Conservation (phyloP, 176 grass and related monocot genomes). For the Aegilops bicornis region DNA sequence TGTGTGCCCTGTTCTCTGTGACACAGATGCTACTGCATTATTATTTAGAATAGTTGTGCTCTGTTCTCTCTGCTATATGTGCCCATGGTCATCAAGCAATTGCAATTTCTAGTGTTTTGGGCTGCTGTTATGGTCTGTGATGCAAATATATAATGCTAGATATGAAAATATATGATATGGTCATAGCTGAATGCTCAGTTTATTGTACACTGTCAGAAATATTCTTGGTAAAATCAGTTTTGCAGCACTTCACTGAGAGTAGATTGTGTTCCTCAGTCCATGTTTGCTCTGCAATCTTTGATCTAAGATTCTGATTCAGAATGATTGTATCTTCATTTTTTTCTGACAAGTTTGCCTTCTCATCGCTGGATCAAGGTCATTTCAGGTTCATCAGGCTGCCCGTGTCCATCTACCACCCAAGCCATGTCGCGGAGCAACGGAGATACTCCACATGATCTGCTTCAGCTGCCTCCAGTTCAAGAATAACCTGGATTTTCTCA, state of each 20-base stretch:
- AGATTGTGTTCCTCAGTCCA: not conserved
- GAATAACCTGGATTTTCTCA: not conserved
- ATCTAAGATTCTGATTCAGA: not conserved
- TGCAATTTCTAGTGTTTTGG: not conserved
- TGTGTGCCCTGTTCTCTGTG: not conserved
- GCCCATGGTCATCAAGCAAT: not conserved
- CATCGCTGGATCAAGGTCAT: constrained; percentile 18
- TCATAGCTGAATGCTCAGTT: not conserved
- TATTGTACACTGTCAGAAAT: not conserved
- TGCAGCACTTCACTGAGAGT: not conserved
- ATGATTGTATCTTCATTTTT: not conserved
- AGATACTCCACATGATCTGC: constrained; percentile 30
- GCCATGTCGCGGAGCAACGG: constrained; percentile 15
- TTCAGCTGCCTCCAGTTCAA: constrained; percentile 39
- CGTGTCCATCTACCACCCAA: constrained; percentile 27
- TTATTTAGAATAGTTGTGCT: not conserved
- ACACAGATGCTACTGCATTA: not conserved
- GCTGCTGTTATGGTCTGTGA: not conserved
- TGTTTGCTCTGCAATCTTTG: not conserved
- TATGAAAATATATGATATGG: not conserved
- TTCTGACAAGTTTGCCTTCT: not conserved
- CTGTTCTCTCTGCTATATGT: not conserved
- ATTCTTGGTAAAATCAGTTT: not conserved
- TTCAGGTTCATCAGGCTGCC: constrained; percentile 41
- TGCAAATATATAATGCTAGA: not conserved